A percentile compares a stretch with the other conserved stretches of the same genome.
These are phyloP conservation scores for Fusarium agapanthi DNA, from an alignment of 2,329 filamentous ascomycete species.

Conservation along the genomic window DNA sequence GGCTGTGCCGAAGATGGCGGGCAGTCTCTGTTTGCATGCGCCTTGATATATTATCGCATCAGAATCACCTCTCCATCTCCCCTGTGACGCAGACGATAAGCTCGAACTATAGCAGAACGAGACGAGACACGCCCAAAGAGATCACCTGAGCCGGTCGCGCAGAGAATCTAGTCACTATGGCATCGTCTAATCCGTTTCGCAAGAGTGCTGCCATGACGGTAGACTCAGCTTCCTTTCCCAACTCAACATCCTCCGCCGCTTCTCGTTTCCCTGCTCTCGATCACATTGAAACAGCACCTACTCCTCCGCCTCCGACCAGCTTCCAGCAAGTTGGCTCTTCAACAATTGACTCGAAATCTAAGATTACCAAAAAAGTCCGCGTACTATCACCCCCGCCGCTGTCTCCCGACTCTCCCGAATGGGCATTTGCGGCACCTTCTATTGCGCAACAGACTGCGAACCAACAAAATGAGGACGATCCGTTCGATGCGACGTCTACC, in stretches of 20 bases:
- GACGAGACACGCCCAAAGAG: slow-evolving; percentile 10
- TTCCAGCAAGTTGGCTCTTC: slow-evolving; percentile 42
- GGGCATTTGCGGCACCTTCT: slow-evolving; percentile 45
- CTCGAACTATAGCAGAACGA: slow-evolving; percentile 17
- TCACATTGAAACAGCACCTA: slow-evolving; percentile 42
- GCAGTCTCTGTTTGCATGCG: slow-evolving; percentile 39
- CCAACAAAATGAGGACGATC: slow-evolving; percentile 41
- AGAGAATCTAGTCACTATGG: slow-evolving; percentile 29
- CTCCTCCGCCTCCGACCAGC: slow-evolving; percentile 39
- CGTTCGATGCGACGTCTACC: slow-evolving; percentile 45
- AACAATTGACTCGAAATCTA: slow-evolving; percentile 53
- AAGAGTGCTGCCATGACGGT: slow-evolving; percentile 48
- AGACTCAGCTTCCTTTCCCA: slow-evolving; percentile 24
- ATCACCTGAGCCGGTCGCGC: slow-evolving; percentile 7
- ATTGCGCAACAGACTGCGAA: slow-evolving; percentile 42
- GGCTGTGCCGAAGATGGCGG: slow-evolving; percentile 45
- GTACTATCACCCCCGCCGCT: slow-evolving; percentile 71
- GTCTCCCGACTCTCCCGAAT: slow-evolving; percentile 61
- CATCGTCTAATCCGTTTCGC: slow-evolving; percentile 63
- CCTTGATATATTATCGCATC: slow-evolving; percentile 34
- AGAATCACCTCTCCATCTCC: slow-evolving; percentile 15
- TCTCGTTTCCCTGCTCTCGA: slow-evolving; percentile 43
- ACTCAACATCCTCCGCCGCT: slow-evolving; percentile 12
- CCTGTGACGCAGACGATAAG: slow-evolving; percentile 18
- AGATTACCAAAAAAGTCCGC: slow-evolving; percentile 72